Base-by-base conservation (phyloP, 1,284 basidiomycete genomes). In the Trichosporon sp. region DNA sequence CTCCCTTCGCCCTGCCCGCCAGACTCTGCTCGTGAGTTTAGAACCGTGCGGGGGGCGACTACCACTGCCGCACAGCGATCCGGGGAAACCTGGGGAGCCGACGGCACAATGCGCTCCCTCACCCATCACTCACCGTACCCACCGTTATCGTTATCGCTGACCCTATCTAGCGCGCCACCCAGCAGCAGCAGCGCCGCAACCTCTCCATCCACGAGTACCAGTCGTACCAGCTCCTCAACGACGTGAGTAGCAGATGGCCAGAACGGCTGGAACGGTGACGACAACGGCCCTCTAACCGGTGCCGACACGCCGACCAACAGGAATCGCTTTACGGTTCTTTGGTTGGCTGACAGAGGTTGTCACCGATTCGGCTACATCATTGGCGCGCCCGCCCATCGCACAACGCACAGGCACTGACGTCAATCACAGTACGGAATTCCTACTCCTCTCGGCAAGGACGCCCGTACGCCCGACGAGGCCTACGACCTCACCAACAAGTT, bases 181-280 rank as follows among this genome's bases (percentile, higher is more conserved):
- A 56, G 33, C 60, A 56, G 34, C 67, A 68, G 60, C 73, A 76
- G 64, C 64, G 66, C 67, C 91, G 95, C 73, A 91, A 89, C 82
- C 87, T 99, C 74, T 96, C 93, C 56, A 95, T 99, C 77, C 95
- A 99, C 83, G 95, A 99, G 84, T 93, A 98, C 83, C 93, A 98
- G 80, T 96, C 94, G 61, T 91, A 98, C 81, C 88, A 89, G 73
- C 85, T 99, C 58, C 87, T 99, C 74, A 97, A 97, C 84, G 88
- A 90, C 71, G 94, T 95, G 72, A 71, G 84, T 64, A n/a, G 19
- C 29, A n/a, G 13, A 14, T 49, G 44, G 44, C 25, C 44, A 11
- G 44, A 23, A 49, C 14, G 44, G 44, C 9, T 14, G 36, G 32
- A 32, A 32, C 11, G 32, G 32, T 5, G 32, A 11, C 32, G n/a